Base-by-base conservation (phyloP, 2,329 filamentous ascomycete species). In the Penicillium sp. region DNA sequence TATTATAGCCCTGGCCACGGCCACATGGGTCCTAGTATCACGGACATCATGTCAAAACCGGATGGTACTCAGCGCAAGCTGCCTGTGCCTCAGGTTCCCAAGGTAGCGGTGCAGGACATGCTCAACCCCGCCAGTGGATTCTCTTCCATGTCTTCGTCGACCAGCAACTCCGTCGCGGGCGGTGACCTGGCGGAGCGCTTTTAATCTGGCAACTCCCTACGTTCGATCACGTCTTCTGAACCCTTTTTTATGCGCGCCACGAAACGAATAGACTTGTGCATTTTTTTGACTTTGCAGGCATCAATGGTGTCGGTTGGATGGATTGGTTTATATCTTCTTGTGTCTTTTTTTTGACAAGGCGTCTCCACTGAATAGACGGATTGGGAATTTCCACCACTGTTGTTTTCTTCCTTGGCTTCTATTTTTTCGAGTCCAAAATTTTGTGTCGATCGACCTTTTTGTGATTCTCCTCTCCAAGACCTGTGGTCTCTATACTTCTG, bases 1-100 rank as follows among this genome's bases (percentile, higher is more conserved):
- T 76, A 77, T 7, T 80, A 78, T 59, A 73, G 76, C 38, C 75
- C 75, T n/a, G 69, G 63, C 36, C 74, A 69, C 56, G 71, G 75
- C 39, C 72, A 78, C 54, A 79, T 75, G 40, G 89, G 89, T 27
- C 79, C 94, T 42, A 86, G 87, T 26, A 83, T 97, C 56, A 86
- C 83, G 43, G 91, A 97, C 64, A 97, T 97, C 59, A 93, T 97
- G 72, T 88, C 85, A 60, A 84, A 85, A 53, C 79, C 88, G 1
- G 90, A 96, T 50, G 88, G 88, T 25, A 84, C 86, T 16, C 87
- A 93, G 69, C 77, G 91, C 56, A 97, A 97, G 68, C 75, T 97
- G 13, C 91, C 91, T 0, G 86, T 95, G 11, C 89, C 89, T 4
- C 87, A 91, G 68, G 79, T 90, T 3, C 87, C 88, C 39, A 93